Conservation (phyloP, 2,329 filamentous ascomycete genomes). For the Simplicillium sp. region DNA sequence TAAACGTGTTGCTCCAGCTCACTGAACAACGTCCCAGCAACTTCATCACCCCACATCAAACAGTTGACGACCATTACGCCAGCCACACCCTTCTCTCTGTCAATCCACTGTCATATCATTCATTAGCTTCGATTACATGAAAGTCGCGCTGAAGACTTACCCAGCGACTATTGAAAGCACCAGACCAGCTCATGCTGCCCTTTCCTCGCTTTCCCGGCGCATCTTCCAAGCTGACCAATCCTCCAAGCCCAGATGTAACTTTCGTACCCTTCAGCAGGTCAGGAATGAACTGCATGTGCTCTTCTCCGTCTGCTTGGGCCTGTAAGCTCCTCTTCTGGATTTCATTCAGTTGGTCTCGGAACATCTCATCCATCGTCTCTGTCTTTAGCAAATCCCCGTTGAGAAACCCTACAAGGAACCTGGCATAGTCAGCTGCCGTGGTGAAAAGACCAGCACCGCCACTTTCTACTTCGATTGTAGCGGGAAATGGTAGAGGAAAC, state of each 20-base stretch:
- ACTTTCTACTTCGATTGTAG: conserved; percentile 16
- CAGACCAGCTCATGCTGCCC: conserved; percentile 34
- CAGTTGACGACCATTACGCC: conserved; percentile 5
- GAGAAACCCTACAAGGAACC: conserved; percentile 23
- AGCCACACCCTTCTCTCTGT: conserved; percentile 12
- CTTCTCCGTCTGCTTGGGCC: conserved; percentile 6
- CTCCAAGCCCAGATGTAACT: conserved; percentile 28
- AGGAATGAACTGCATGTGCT: conserved; percentile 20
- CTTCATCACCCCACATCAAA: too few relatives aligned
- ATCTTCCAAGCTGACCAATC: conserved; percentile 28
- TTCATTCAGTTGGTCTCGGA: conserved; percentile 28
- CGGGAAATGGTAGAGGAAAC: conserved; percentile 14
- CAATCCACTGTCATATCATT: conserved; percentile 15
- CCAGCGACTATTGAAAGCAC: conserved; percentile 31
- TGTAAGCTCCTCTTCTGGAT: conserved; percentile 7
- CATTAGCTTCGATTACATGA: background rate
- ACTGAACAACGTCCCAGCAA: too few relatives aligned
- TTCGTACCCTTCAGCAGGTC: conserved; percentile 23
- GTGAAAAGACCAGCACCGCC: conserved; percentile 34
- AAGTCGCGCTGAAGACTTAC: conserved; percentile 16
- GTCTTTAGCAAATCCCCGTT: conserved; percentile 18
- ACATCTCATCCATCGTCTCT: conserved; percentile 23
- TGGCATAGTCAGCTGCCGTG: conserved; percentile 28
- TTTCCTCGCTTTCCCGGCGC: conserved; percentile 27
- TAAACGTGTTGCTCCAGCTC: too few relatives aligned